Percentiles rank a stretch among this genome's conserved stretches.
Conservation (phyloP, 2,329 filamentous ascomycete species). For the Phymatotrichopsis omnivora region DNA sequence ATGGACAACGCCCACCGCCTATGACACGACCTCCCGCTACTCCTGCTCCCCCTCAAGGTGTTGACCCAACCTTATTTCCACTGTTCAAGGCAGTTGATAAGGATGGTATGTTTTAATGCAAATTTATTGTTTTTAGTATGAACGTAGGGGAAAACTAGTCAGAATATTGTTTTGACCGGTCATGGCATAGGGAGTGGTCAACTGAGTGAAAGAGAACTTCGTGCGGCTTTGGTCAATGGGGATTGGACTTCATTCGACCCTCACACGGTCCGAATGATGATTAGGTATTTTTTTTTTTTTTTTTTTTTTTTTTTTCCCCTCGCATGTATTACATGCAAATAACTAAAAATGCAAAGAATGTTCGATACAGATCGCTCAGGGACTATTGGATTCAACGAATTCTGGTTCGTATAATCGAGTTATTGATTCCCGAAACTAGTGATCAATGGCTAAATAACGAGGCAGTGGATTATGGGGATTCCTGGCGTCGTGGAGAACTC, state of each 20-base stretch:
- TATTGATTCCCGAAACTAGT: background rate
- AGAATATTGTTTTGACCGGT: background rate
- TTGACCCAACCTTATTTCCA: slow-evolving; percentile 66
- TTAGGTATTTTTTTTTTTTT: slow-evolving; percentile 41
- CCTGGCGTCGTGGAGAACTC: slow-evolving; percentile 79
- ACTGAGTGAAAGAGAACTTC: slow-evolving; percentile 76
- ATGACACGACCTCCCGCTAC: slow-evolving; percentile 56
- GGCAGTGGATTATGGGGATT: slow-evolving; percentile 78
- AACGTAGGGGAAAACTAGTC: background rate
- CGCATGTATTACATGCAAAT: background rate
- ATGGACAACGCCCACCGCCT: slow-evolving; percentile 46
- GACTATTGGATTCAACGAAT: slow-evolving; percentile 88
- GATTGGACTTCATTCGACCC: slow-evolving; percentile 91
- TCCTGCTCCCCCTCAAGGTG: slow-evolving; percentile 45
- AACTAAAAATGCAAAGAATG: slow-evolving; percentile 50
- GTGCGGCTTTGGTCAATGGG: slow-evolving; percentile 85
- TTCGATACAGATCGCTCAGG: slow-evolving; percentile 88
- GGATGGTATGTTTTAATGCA: slow-evolving; percentile 46
- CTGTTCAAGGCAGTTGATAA: slow-evolving; percentile 89
- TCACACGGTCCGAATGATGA: slow-evolving; percentile 97
- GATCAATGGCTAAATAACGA: background rate
- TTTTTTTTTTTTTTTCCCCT: background rate
- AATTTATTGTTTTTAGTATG: background rate
- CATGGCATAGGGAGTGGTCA: slow-evolving; percentile 55
- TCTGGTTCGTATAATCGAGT: slow-evolving; percentile 47